These are phyloP conservation scores for Mixia osmundae DNA, from an alignment of 1,284 basidiomycete species.

Conservation along the genomic window DNA sequence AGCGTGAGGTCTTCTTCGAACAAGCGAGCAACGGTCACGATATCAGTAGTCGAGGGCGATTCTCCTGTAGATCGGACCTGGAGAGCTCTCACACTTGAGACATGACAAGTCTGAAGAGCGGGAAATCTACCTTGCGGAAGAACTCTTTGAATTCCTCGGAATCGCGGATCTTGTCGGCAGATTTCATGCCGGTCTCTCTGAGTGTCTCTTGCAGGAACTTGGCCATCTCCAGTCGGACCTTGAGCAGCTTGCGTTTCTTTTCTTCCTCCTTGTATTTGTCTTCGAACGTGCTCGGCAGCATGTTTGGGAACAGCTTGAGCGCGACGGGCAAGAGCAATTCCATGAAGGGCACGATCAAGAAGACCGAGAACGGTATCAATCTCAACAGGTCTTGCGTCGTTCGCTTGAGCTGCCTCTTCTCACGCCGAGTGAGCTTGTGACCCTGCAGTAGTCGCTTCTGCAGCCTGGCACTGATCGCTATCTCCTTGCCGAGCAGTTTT, in stretches of 20 bases:
- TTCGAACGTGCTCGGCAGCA: conserved; percentile 95
- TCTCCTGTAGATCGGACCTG: conserved; percentile 86
- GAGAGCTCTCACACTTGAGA: neutral
- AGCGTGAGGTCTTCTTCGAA: conserved; percentile 95
- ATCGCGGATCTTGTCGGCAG: conserved; percentile 56
- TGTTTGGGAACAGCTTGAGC: conserved; percentile 92
- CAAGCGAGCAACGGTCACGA: conserved; percentile 82
- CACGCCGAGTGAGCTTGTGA: conserved; percentile 69
- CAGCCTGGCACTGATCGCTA: conserved; percentile 65
- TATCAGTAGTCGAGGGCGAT: conserved; percentile 61
- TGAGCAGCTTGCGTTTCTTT: conserved; percentile 83
- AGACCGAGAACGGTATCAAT: conserved; percentile 82
- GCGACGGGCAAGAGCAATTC: conserved; percentile 91
- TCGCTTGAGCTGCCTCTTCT: conserved; percentile 77
- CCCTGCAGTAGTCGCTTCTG: conserved; percentile 84
- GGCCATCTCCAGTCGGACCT: conserved; percentile 92
- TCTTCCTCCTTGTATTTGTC: conserved; percentile 78
- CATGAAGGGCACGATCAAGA: conserved; percentile 94
- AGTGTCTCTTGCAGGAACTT: conserved; percentile 98
- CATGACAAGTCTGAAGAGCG: neutral
- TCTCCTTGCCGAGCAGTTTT: conserved; percentile 82
- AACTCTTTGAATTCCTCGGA: conserved; percentile 96
- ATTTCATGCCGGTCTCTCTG: conserved; percentile 74
- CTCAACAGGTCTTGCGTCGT: conserved; percentile 82
- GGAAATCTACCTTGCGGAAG: conserved; percentile 59